A percentile compares a stretch with the other conserved stretches of the same genome.
Evolutionary conservation across 768 basidiomycete genomes (phyloP).

Genomic region (Phanerochaete carnosa): DNA sequence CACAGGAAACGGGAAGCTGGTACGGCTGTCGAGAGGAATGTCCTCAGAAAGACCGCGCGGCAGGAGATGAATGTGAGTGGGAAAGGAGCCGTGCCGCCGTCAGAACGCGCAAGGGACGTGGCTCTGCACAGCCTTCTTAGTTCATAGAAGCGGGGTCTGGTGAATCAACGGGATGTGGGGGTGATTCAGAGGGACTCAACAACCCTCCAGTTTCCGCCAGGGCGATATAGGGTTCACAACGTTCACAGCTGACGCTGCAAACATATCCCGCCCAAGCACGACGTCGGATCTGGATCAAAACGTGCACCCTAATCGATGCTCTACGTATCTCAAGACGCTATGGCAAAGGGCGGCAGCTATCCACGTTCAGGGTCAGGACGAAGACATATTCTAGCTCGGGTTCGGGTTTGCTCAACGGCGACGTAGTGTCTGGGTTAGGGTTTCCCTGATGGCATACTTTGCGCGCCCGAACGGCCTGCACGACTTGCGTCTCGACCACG

Average conservation of each 20-base stretch:
- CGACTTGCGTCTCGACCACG: neutral
- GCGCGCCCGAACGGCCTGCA: neutral
- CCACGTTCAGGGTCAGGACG: neutral
- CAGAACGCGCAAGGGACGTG: neutral
- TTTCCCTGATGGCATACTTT: neutral
- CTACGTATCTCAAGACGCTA: neutral
- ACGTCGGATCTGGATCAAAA: slow-evolving; percentile 6
- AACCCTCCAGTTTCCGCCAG: neutral
- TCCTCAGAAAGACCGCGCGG: slow-evolving; percentile 9
- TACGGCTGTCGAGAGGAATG: neutral
- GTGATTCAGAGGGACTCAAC: neutral
- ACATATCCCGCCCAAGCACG: neutral
- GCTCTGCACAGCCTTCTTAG: slow-evolving; percentile 4
- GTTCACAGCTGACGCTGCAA: slow-evolving; percentile 3
- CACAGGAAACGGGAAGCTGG: slow-evolving; percentile 8
- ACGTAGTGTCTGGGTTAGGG: neutral
- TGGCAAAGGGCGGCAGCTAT: neutral
- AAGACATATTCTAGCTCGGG: neutral
- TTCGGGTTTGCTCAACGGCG: neutral
- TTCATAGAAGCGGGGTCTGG: slow-evolving; percentile 3
- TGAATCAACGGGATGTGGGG: neutral
- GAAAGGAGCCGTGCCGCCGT: neutral
- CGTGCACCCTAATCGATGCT: slow-evolving; percentile 12
- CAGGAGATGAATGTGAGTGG: neutral
- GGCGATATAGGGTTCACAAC: neutral